Base-by-base conservation (phyloP, 1,284 basidiomycete genomes). In the Meripilus lineatus region DNA sequence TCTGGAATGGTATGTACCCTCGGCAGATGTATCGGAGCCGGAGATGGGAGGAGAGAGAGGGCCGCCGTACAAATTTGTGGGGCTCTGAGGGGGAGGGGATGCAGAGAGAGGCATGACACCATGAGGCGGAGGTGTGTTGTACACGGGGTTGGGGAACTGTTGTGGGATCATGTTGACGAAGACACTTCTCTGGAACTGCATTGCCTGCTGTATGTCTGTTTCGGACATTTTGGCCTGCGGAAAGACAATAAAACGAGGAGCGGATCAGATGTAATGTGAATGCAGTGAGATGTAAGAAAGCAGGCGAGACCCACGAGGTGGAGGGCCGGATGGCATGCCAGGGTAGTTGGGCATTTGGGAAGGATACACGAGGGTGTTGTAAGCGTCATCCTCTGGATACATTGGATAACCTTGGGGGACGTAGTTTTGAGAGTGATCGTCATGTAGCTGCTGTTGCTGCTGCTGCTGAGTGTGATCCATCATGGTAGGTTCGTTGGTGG, bases 11-110 rank as follows among this genome's bases (percentile, higher is more conserved):
- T 88, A 86, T 52, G 82, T 65, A 57, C 82, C 82, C 75, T 87
- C 84, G 56, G 72, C 82, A 58, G 84, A 87, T 58, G 84, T 84
- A 67, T 89, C 86, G 68, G 86, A 88, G 69, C 85, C 85, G 68
- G 84, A 88, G 60, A 87, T 72, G 66, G 82, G 84, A 64, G 86
- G 85, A 44, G 84, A 86, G 57, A 87, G 70, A 61, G 85, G 79
- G 10, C 34, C 34, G 68, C 84, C 83, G 66, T 87, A 87, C 68
- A 84, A 75, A 68, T 81, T 75, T 39, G 46, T 33, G 64, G 85
- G 84, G 53, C 81, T 84, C 53, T 77, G 77, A 52, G 85, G 81
- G 62, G 84, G 79, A 61, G 84, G 81, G 57, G 74, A 75, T 53
- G 67, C 63, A 53, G 75, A 70, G 52, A 75, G 62, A 47, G 65